Evolutionary conservation across 331 rosid species (phyloP).

Genomic region (Acacia pycnantha): DNA sequence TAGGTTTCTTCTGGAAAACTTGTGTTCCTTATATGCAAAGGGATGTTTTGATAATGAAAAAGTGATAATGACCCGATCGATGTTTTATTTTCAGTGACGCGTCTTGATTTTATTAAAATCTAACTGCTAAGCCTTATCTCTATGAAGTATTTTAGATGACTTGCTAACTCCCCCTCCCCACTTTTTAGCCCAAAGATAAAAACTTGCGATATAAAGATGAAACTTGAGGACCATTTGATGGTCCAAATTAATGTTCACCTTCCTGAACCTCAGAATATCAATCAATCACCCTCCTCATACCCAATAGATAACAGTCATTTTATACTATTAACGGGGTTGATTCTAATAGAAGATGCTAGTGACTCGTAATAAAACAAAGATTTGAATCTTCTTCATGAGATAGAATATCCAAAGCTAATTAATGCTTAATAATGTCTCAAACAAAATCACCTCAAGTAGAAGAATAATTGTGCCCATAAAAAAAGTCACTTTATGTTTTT

Average conservation of each 20-base stretch:
- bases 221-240: slow-evolving; percentile 10
- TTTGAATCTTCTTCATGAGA: no score
- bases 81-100: slow-evolving; percentile 23
- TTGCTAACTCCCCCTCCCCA: background rate
- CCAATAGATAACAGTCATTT: background rate
- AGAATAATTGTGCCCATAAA: no score
- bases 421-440: no score
- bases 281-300: background rate
- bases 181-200: background rate
- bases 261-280: background rate
- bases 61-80: slow-evolving; percentile 31
- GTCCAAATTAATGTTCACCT: background rate
- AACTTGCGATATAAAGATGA: background rate
- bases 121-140: background rate
- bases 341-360: no score
- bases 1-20: slow-evolving; percentile 22
- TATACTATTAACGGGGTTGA: no score
- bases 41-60: slow-evolving; percentile 34
- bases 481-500: background rate
- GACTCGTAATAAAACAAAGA: no score
- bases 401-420: no score
- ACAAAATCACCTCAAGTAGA: no score
- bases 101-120: slow-evolving; percentile 6
- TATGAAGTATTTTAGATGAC: background rate
- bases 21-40: slow-evolving; percentile 57